A percentile compares a stretch with the other conserved stretches of the same genome.
phyloP scores from a whole-genome alignment of 2,329 filamentous ascomycete genomes.

The Zalaria sp. region DNA sequence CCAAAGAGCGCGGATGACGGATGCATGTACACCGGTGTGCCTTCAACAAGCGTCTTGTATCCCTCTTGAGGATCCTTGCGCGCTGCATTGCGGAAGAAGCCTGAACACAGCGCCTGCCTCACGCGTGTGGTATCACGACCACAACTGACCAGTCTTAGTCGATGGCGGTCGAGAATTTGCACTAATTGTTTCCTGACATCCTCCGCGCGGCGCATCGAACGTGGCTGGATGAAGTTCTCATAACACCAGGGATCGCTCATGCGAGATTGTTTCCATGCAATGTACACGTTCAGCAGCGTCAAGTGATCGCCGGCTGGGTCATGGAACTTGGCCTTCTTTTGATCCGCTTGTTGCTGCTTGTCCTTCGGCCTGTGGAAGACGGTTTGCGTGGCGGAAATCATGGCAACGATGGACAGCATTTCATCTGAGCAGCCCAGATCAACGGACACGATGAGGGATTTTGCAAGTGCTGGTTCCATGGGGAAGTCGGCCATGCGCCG shows the following conservation, averaged over 20 bases:
- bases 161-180: slow-evolving; percentile 87
- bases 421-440: slow-evolving; percentile 87
- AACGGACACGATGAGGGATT: slow-evolving; percentile 76
- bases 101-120: slow-evolving; percentile 74
- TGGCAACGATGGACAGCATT: slow-evolving; percentile 83
- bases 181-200: slow-evolving; percentile 87
- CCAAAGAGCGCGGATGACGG: slow-evolving; percentile 85
- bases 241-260: slow-evolving; percentile 87
- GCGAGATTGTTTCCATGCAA: slow-evolving; percentile 79
- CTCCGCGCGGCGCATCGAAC: slow-evolving; percentile 74
- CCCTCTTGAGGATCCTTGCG: slow-evolving; percentile 93
- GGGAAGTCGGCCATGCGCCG: slow-evolving; percentile 98
- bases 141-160: slow-evolving; percentile 68
- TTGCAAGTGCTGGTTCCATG: slow-evolving; percentile 87
- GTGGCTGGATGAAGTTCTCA: slow-evolving; percentile 93
- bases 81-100: slow-evolving; percentile 91
- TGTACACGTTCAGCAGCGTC: slow-evolving; percentile 91
- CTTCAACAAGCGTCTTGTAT: slow-evolving; percentile 94
- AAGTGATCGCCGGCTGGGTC: slow-evolving; percentile 90
- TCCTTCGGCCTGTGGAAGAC: slow-evolving; percentile 96
- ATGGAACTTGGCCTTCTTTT: slow-evolving; percentile 96
- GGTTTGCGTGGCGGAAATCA: slow-evolving; percentile 67
- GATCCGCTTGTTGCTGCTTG: slow-evolving; percentile 89
- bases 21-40: slow-evolving; percentile 89
- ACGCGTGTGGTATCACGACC: slow-evolving; percentile 79